Percentiles rank a stretch among this genome's conserved stretches.
phyloP scores from a whole-genome alignment of 2,329 filamentous ascomycete species.

The Sporothrix mexicana region DNA sequence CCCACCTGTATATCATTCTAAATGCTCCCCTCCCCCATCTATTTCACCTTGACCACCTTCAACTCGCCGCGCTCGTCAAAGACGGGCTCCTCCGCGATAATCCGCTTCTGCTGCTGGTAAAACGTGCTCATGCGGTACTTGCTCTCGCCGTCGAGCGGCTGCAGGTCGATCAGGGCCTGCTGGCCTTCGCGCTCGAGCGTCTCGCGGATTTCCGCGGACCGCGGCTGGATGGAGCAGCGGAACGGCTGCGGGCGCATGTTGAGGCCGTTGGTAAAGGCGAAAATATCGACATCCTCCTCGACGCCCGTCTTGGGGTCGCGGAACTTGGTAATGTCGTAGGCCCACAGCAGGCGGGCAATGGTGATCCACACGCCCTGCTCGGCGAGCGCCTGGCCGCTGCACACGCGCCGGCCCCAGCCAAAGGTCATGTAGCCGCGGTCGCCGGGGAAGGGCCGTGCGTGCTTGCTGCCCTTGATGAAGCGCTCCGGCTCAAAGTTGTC shows the following conservation, averaged over 20 bases:
- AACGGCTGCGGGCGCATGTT: conserved; percentile 65
- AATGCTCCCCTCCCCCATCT: not conserved
- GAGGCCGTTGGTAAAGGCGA: conserved; percentile 58
- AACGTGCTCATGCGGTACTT: conserved; percentile 63
- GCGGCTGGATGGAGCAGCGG: conserved; percentile 58
- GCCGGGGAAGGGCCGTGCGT: conserved; percentile 54
- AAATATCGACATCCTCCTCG: conserved; percentile 60
- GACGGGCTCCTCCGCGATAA: conserved; percentile 40
- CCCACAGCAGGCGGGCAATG: conserved; percentile 63
- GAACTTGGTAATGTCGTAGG: conserved; percentile 56
- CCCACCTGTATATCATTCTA: not conserved
- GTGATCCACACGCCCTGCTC: conserved; percentile 67
- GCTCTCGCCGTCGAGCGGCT: conserved; percentile 61
- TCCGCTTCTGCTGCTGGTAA: conserved; percentile 47
- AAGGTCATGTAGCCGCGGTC: conserved; percentile 61
- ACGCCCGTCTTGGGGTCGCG: conserved; percentile 44
- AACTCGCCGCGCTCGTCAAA: conserved; percentile 42
- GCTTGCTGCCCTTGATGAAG: conserved; percentile 48
- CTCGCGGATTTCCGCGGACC: conserved; percentile 54
- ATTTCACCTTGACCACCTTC: conserved; percentile 40
- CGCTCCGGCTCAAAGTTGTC: conserved; percentile 53
- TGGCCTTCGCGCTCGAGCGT: conserved; percentile 60
- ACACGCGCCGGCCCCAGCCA: conserved; percentile 61
- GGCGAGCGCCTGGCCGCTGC: conserved; percentile 60
- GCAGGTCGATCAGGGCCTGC: conserved; percentile 58